These are phyloP conservation scores for Candida berthetii DNA, from an alignment of 805 yeast genomes.

Conservation along the genomic window DNA sequence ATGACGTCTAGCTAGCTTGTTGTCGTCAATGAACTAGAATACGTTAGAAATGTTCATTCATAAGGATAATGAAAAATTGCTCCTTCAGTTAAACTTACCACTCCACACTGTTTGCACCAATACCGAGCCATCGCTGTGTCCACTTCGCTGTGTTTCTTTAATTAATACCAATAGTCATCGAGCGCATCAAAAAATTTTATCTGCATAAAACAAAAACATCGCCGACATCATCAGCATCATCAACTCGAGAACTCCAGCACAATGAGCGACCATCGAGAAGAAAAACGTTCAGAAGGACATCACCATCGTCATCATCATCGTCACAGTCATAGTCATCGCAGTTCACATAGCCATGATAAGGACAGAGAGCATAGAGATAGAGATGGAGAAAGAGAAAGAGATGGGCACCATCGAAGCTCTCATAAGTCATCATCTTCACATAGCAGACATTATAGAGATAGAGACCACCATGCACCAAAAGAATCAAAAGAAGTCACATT, in stretches of 20 bases:
- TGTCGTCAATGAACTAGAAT: constrained; percentile 30
- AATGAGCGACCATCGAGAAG: background rate
- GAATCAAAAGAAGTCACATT: background rate
- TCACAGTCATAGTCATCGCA: background rate
- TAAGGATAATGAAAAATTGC: no score
- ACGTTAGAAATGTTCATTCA: no score
- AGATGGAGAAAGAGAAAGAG: background rate
- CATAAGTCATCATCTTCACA: background rate
- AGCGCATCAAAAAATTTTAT: background rate
- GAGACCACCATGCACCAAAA: background rate
- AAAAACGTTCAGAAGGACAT: background rate
- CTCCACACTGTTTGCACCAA: constrained; percentile 25
- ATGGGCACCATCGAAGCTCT: background rate
- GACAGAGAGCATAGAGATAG: background rate
- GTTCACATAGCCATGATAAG: no score
- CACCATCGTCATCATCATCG: background rate
- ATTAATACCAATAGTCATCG: no score
- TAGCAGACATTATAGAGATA: background rate
- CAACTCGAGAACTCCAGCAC: no score
- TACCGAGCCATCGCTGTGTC: constrained; percentile 7
- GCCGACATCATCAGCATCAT: background rate
- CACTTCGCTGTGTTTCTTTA: no score
- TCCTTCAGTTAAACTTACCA: constrained; percentile 23
- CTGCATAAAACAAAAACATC: background rate
- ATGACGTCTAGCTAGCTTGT: constrained; percentile 21